Base-by-base conservation (phyloP, 1,284 basidiomycete species). In the Ceratorhiza oryzae-sativae region DNA sequence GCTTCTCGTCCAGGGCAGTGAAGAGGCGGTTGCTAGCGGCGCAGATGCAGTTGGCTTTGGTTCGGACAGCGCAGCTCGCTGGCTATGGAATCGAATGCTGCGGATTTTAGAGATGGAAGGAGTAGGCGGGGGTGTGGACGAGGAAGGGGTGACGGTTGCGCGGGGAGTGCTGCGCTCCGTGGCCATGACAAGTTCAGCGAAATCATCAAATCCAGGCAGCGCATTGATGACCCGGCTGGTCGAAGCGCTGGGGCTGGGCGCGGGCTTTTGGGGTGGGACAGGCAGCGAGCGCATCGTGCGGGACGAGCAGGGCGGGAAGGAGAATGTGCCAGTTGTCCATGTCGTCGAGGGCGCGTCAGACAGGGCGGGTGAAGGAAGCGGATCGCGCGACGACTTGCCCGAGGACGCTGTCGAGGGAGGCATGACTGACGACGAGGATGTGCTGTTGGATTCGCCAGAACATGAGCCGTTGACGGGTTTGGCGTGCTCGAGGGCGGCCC, bases 161-260 rank as follows among this genome's bases (percentile, higher is more conserved):
- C 15, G n/a, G 27, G 63, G 36, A 2, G 42, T 25, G 1, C 20
- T 6, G 30, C 32, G 30, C 49, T 56, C 63, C 20, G 63, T 27
- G 2, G 49, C 27, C n/a, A 55, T 41, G 18, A 67, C 48, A 3
- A 67, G 49, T 20, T 55, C 36, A 23, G 63, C 63, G 32, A 67
- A 67, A 5, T 51, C 62, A 36, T 65, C 62, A 36, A 65, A 65
- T 18, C 62, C 62, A 41, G 46, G 46, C 9, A 65, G 6, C 15
- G 42, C 1, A 9, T 39, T 41, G 20, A 65, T 65, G 3, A 53
- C 34, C n/a, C 62, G 25, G 46, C 48, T 62, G 5, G 60, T 62
- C 9, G 60, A 42, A 5, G 25, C 2, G 3, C 23, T 53, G 20
- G 46, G 18, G 27, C 25, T 46, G n/a, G 46, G 62, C 48, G 32